Base-by-base conservation (phyloP, 1,284 basidiomycete species). In the Sanguinoderma infundibulare region DNA sequence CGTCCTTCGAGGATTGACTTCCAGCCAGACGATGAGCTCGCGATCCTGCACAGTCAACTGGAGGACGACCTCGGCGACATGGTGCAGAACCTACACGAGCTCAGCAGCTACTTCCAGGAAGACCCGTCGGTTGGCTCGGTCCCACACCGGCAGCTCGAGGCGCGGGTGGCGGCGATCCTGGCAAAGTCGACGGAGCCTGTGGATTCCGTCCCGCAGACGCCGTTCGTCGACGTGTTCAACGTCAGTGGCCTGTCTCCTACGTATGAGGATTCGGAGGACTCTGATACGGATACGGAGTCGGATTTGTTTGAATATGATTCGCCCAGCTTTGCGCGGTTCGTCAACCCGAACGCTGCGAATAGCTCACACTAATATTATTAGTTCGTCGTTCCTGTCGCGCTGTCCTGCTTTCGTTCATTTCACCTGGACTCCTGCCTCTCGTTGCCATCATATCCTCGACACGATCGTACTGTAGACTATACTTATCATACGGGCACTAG, bases 31-130 rank as follows among this genome's bases (percentile, higher is more conserved):
- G 72, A 79, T 52, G 66, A 76, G 22, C 44, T 61, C 40, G 50
- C 70, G 72, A 53, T 60, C 36, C 73, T 73, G 7, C 71, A 71
- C 20, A 83, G 84, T 24, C 75, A 75, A 9, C 68, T 80, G 30
- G 58, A 59, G 53, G 87, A 88, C 55, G 87, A 93, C 66, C 81
- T 97, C n/a, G 90, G 92, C 5, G 91, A 92, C 62, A 79, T 96
- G 28, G 92, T 96, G 32, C 92, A 90, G 67, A 92, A 94, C 63
- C 81, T 97, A 46, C 92, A 96, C 70, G 91, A 93, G 62, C 80
- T 98, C 47, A 93, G 89, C 63, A 89, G 87, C 63, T 96, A 92
- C 81, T 96, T 96, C 81, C 91, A 92, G 70, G 87, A 89, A 55
- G 79, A 79, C 42, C 66, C 59, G 20, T 66, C 77, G 53, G 85